These are phyloP conservation scores for Capronia epimyces DNA, from an alignment of 2,329 filamentous ascomycete genomes.

Conservation along the genomic window DNA sequence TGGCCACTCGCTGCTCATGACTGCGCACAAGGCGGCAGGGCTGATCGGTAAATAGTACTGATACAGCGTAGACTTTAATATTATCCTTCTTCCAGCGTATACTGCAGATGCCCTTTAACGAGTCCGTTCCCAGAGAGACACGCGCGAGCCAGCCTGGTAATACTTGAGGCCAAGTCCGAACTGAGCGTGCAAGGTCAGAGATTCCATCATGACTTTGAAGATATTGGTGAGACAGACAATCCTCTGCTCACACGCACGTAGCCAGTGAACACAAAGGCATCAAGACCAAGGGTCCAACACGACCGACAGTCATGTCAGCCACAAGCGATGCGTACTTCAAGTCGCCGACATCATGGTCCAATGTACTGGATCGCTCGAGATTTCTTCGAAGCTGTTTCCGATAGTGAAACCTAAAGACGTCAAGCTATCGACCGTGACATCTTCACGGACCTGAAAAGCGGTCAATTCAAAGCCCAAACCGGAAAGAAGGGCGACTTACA, in stretches of 20 bases:
- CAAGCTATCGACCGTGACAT: constrained; percentile 67
- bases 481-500: constrained; percentile 50
- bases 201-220: too few species aligned
- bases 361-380: constrained; percentile 61
- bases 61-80: neutral
- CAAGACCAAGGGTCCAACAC: too few species aligned
- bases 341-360: constrained; percentile 49
- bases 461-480: constrained; percentile 7
- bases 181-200: too few species aligned
- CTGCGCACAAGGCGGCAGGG: neutral
- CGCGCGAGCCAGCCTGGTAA: too few species aligned
- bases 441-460: constrained; percentile 56
- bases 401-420: constrained; percentile 74
- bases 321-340: constrained; percentile 5
- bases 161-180: too few species aligned
- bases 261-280: too few species aligned
- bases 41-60: neutral
- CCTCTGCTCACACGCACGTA: too few species aligned
- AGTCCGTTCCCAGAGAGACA: neutral
- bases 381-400: constrained; percentile 74
- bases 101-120: neutral
- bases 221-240: too few species aligned
- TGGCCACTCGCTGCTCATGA: neutral
- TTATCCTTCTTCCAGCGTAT: neutral
- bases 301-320: too few species aligned